Percentiles rank a stretch among this genome's conserved stretches.
These are phyloP conservation scores for Senna tora DNA, from an alignment of 306 rosid genomes.

Conservation along the genomic window DNA sequence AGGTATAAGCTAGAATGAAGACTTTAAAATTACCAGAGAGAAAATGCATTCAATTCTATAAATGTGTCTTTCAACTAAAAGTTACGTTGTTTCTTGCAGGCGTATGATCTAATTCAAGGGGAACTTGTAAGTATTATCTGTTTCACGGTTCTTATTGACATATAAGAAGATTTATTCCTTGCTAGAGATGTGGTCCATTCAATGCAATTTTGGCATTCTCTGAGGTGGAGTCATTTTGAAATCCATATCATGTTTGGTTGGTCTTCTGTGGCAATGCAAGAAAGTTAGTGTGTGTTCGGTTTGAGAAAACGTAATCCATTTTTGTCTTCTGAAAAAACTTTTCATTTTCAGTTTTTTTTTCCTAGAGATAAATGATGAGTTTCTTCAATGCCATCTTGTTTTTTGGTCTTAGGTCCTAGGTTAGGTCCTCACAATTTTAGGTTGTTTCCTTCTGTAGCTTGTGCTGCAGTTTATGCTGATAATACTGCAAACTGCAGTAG, in stretches of 20 bases:
- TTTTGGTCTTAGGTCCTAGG: neutral
- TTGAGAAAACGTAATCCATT: neutral
- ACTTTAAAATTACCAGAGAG: slow-evolving; percentile 6
- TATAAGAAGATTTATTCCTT: slow-evolving; percentile 9
- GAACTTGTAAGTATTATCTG: slow-evolving; percentile 68
- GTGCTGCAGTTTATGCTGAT: neutral
- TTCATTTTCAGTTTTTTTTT: neutral
- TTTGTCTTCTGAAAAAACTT: neutral
- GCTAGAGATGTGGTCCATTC: slow-evolving; percentile 25
- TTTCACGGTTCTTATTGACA: slow-evolving; percentile 23
- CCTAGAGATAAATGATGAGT: neutral
- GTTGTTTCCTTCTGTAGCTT: neutral
- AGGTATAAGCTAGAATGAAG: slow-evolving; percentile 1
- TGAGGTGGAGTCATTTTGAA: neutral
- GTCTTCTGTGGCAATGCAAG: slow-evolving; percentile 16
- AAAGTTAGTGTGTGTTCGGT: neutral
- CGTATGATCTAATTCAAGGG: slow-evolving; percentile 90
- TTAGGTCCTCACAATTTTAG: neutral
- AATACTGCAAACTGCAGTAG: neutral
- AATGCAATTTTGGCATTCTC: neutral
- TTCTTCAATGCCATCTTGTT: neutral
- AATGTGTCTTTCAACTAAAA: slow-evolving; percentile 23
- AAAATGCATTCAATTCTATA: slow-evolving; percentile 8
- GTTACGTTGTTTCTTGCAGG: slow-evolving; percentile 53
- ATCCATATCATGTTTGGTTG: slow-evolving; percentile 16